These are phyloP conservation scores for Stagonosporopsis vannaccii DNA, from an alignment of 2,329 filamentous ascomycete genomes.

Conservation along the genomic window DNA sequence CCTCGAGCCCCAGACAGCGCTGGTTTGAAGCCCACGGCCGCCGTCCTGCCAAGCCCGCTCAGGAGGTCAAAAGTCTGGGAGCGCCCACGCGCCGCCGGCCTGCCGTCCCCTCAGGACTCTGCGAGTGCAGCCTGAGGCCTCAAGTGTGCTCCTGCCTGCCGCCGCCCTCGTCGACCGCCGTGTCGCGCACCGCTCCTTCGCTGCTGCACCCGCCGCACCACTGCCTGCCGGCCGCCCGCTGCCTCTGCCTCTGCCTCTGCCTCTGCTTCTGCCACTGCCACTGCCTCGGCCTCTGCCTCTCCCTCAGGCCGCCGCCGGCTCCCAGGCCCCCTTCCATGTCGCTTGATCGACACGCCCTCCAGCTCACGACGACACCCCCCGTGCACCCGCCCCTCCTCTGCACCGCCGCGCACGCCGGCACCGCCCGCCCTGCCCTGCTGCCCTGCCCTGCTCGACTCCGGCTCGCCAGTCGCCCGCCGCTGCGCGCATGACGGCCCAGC, in stretches of 20 bases:
- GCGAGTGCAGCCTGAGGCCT: conserved; percentile 21
- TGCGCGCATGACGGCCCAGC: conserved; percentile 43
- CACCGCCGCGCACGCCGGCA: conserved; percentile 19
- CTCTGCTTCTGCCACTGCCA: too few relatives aligned
- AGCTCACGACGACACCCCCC: conserved; percentile 18
- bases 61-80: conserved; percentile 32
- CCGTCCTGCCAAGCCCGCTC: conserved; percentile 32
- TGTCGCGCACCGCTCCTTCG: conserved; percentile 43
- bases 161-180: conserved; percentile 6
- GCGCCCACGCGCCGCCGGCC: conserved; percentile 19
- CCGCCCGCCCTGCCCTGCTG: conserved; percentile 7
- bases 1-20: conserved; percentile 29
- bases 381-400: conserved; percentile 3
- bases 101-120: conserved; percentile 15
- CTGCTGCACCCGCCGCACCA: conserved; percentile 23
- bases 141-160: conserved; percentile 4
- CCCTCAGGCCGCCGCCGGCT: too few relatives aligned
- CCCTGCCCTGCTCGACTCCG: conserved; percentile 27
- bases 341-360: conserved; percentile 14
- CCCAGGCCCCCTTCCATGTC: conserved; percentile 15
- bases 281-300: background rate
- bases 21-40: conserved; percentile 24
- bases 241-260: background rate
- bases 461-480: conserved; percentile 34
- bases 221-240: conserved; percentile 1